These are phyloP conservation scores for Linnemannia hyalina DNA, from an alignment of 192 early-diverging fungal species.

Conservation along the genomic window DNA sequence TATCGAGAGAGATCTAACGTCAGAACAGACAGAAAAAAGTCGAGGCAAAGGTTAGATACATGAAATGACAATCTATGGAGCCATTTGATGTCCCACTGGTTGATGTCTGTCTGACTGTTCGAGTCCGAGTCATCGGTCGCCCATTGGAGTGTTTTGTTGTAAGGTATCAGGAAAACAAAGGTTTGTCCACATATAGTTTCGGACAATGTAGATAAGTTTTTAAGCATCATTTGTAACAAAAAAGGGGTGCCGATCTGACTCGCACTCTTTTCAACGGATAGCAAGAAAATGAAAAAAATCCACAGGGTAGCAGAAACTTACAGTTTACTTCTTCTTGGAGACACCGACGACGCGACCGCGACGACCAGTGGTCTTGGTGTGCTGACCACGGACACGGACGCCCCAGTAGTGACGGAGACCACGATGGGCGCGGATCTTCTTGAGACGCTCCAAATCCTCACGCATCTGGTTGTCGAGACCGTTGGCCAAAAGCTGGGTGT, in stretches of 20 bases:
- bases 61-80: not conserved
- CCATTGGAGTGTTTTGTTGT: not conserved
- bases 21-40: not conserved
- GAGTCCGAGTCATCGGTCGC: not conserved
- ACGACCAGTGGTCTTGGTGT: constrained; percentile 99
- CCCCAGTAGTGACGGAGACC: constrained; percentile 99
- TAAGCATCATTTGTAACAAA: constrained; percentile 50
- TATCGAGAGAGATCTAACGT: constrained; percentile 39
- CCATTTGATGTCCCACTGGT: not conserved
- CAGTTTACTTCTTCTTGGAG: constrained; percentile 95
- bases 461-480: constrained; percentile 94
- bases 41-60: not conserved
- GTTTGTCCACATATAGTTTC: constrained; percentile 60
- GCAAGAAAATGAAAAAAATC: constrained; percentile 7
- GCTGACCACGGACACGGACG: constrained; percentile 99
- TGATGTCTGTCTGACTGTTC: not conserved
- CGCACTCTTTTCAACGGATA: not conserved
- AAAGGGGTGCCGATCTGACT: constrained; percentile 1
- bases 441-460: constrained; percentile 98
- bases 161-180: constrained; percentile 44
- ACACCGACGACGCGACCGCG: constrained; percentile 97
- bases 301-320: constrained; percentile 29
- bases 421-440: constrained; percentile 99
- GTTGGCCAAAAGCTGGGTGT: constrained; percentile 96
- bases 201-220: constrained; percentile 75